Evolutionary conservation across 257 asterid genomes (phyloP).

Genomic region (Forsythia viridissima): DNA sequence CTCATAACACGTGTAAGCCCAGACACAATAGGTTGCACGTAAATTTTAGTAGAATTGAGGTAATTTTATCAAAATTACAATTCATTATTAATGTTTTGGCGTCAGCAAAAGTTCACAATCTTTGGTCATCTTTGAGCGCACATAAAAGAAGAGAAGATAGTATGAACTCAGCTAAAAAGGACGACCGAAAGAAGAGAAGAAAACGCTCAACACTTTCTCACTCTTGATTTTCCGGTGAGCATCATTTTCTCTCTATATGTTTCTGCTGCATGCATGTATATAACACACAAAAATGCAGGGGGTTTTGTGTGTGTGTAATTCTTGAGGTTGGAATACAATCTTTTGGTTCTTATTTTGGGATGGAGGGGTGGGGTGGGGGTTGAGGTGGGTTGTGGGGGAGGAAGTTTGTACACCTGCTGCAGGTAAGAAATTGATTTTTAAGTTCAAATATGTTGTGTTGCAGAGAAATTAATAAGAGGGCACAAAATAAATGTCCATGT

Average conservation of each 20-base stretch:
- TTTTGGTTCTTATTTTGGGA: background rate
- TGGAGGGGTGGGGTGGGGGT: background rate
- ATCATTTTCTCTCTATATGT: background rate
- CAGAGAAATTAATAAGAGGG: too few relatives aligned
- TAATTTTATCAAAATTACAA: background rate
- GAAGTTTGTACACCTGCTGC: too few relatives aligned
- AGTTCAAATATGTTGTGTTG: background rate
- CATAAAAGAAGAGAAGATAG: background rate
- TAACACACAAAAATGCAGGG: background rate
- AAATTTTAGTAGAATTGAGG: background rate
- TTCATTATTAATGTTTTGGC: background rate
- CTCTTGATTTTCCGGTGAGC: conserved; percentile 24
- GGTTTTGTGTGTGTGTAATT: background rate
- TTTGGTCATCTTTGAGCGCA: conserved; percentile 25
- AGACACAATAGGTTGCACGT: background rate
- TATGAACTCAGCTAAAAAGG: conserved; percentile 25
- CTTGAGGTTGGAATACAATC: too few relatives aligned
- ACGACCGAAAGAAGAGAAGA: background rate
- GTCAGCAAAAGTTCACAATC: conserved; percentile 31
- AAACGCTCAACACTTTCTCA: conserved; percentile 7
- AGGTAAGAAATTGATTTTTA: background rate
- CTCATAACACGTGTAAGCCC: background rate
- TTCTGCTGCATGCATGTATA: background rate
- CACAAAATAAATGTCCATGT: background rate
- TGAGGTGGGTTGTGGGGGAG: too few relatives aligned